A percentile compares a stretch with the other conserved stretches of the same genome.
phyloP scores from a whole-genome alignment of 345 rosid genomes.

The Murraya koenigii region DNA sequence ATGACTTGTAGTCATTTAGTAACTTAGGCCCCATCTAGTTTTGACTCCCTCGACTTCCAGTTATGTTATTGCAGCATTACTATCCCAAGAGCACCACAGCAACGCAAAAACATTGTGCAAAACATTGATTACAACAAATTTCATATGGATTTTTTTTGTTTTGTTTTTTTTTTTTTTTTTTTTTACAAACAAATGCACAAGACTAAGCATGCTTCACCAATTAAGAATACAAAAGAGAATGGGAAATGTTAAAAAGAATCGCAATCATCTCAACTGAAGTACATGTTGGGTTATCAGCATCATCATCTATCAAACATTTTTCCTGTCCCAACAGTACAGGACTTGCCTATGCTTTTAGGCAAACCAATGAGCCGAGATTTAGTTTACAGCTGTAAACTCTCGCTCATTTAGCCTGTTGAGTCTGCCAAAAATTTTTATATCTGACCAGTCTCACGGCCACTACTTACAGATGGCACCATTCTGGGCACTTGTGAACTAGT shows the following conservation, averaged over 20 bases:
- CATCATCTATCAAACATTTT: conserved; percentile 19
- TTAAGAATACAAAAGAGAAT: conserved; percentile 14
- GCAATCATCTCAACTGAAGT: conserved; percentile 27
- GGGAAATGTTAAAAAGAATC: conserved; percentile 21
- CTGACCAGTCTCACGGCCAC: conserved; percentile 24
- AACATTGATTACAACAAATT: conserved; percentile 33
- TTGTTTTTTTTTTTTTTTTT: background rate
- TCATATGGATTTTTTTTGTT: background rate
- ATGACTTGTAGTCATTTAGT: background rate
- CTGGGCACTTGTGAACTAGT: conserved; percentile 43
- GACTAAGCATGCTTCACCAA: conserved; percentile 20
- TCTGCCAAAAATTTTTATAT: conserved; percentile 17
- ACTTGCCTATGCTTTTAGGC: conserved; percentile 16
- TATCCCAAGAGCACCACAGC: background rate
- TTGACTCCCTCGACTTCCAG: too few relatives aligned
- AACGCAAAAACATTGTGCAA: conserved; percentile 4
- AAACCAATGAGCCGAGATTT: background rate
- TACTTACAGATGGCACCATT: conserved; percentile 26
- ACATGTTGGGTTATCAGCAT: conserved; percentile 7
- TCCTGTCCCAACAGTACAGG: conserved; percentile 8
- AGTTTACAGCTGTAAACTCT: background rate
- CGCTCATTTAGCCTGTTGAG: conserved; percentile 16
- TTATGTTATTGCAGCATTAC: background rate
- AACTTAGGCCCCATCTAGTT: too few relatives aligned
- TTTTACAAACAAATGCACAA: conserved; percentile 25